Evolutionary conservation across 2,329 filamentous ascomycete genomes (phyloP).

Genomic region (Calycina herbarum): DNA sequence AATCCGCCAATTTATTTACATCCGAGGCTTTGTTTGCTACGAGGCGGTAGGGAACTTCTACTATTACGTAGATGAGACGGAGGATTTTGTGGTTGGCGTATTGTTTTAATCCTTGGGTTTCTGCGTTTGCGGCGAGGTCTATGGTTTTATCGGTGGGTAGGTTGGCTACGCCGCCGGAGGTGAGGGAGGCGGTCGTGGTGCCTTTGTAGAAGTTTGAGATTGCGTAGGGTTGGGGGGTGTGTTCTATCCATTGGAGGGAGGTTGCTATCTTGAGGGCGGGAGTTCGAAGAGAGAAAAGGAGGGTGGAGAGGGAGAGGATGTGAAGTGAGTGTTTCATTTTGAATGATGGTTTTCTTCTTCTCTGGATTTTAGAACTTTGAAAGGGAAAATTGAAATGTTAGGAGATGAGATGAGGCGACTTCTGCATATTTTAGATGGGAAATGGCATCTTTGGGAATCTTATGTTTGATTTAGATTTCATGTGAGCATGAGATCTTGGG

Average conservation of each 20-base stretch:
- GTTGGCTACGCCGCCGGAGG: conserved; percentile 16
- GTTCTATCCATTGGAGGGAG: conserved; percentile 16
- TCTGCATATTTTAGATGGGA: neutral
- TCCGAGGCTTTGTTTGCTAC: conserved; percentile 20
- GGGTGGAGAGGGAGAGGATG: neutral
- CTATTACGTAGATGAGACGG: conserved; percentile 21
- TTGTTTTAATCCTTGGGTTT: conserved; percentile 23
- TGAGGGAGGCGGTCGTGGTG: neutral
- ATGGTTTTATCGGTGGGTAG: conserved; percentile 18
- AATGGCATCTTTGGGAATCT: neutral
- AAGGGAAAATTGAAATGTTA: neutral
- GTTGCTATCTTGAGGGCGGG: conserved; percentile 13
- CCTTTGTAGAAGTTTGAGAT: conserved; percentile 19
- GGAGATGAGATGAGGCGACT: neutral
- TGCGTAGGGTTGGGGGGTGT: conserved; percentile 20
- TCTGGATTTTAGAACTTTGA: neutral
- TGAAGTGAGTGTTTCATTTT: neutral
- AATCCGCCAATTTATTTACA: conserved; percentile 12
- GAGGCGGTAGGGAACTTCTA: conserved; percentile 19
- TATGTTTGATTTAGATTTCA: neutral
- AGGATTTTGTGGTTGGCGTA: conserved; percentile 21
- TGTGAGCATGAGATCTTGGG: neutral
- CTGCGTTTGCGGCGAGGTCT: conserved; percentile 22
- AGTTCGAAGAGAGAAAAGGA: neutral
- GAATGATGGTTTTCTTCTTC: neutral